Conservation (phyloP, 176 grass and related monocot genomes). For the Microstegium vimineum region DNA sequence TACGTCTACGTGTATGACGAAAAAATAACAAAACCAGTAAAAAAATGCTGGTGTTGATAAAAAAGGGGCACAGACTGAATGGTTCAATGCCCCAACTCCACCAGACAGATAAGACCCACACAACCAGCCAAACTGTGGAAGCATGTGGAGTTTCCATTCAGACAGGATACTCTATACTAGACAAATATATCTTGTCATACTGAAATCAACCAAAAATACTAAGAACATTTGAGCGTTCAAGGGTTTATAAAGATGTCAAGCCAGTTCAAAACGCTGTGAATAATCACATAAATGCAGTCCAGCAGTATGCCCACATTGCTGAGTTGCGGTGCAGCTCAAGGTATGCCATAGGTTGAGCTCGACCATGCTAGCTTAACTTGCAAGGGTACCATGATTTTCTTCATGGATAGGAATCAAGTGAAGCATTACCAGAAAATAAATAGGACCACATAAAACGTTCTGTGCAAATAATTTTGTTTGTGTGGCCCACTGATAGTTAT, state of each 20-base stretch:
- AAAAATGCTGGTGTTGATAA: background rate
- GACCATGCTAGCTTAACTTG: background rate
- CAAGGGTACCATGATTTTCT: background rate
- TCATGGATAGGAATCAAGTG: background rate
- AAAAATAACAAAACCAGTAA: too few species aligned
- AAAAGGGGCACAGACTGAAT: background rate
- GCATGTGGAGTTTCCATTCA: background rate
- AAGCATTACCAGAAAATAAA: background rate
- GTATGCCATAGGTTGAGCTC: background rate
- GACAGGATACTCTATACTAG: background rate
- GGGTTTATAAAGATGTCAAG: background rate
- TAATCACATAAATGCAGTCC: background rate
- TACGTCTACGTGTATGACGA: too few species aligned
- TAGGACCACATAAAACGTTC: background rate
- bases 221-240: background rate
- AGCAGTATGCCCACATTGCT: background rate
- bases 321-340: background rate
- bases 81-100: background rate
- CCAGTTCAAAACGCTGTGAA: background rate
- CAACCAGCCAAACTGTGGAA: background rate
- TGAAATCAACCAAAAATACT: background rate
- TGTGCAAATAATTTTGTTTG: background rate
- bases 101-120: background rate
- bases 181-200: background rate
- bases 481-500: background rate